Evolutionary conservation across 192 early-diverging fungal genomes (phyloP).

Genomic region (Gryganskiella cystojenkinii): DNA sequence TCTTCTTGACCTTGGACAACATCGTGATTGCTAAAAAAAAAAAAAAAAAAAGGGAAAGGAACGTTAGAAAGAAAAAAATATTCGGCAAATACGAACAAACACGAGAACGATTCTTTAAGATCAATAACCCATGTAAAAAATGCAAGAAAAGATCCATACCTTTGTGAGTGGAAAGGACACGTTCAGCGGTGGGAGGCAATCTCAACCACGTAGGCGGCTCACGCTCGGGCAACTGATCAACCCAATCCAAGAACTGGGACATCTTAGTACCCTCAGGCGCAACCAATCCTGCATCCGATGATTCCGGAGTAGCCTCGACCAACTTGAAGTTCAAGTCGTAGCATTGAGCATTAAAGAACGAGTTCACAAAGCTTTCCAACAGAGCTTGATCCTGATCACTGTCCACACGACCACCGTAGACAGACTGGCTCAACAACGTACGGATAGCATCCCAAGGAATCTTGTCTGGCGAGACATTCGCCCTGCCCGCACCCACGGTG

Average conservation of each 20-base stretch:
- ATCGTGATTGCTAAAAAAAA: constrained; percentile 67
- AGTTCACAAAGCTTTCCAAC: constrained; percentile 86
- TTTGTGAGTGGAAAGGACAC: constrained; percentile 84
- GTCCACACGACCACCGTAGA: constrained; percentile 99
- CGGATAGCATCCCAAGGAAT: constrained; percentile 98
- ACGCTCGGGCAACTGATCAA: constrained; percentile 83
- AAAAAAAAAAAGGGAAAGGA: constrained; percentile 6
- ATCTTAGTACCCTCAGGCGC: constrained; percentile 90
- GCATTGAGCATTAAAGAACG: constrained; percentile 79
- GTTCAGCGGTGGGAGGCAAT: constrained; percentile 93
- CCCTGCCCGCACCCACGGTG: constrained; percentile 75
- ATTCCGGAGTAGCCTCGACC: constrained; percentile 59
- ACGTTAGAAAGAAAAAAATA: constrained; percentile 1
- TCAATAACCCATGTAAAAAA: constrained; percentile 1
- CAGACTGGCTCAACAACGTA: constrained; percentile 84
- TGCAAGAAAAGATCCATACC: constrained; percentile 57
- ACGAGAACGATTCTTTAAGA: too few species aligned
- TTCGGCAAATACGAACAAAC: too few species aligned
- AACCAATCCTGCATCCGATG: constrained; percentile 56
- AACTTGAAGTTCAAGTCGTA: constrained; percentile 88
- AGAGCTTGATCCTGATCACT: constrained; percentile 89
- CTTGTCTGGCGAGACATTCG: constrained; percentile 92
- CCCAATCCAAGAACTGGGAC: constrained; percentile 92
- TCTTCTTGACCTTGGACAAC: constrained; percentile 86
- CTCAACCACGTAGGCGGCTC: constrained; percentile 99